phyloP scores from a whole-genome alignment of 768 basidiomycete genomes.

The Podaxis carcinomalis region DNA sequence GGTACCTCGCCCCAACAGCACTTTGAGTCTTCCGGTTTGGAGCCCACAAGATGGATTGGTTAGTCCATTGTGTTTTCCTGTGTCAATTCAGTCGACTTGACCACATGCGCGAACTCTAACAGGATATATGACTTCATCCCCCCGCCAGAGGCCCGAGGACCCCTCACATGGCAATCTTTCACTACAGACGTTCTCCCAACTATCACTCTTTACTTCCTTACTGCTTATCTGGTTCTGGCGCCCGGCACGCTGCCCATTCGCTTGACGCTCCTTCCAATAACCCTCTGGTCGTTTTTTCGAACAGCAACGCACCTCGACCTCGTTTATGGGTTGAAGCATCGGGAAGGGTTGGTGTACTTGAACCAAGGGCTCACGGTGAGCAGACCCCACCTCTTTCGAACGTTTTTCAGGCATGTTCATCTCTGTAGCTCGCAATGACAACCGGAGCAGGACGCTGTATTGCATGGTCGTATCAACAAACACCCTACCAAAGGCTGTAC shows the following conservation, averaged over 20 bases:
- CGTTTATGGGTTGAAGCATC: slow-evolving; percentile 25
- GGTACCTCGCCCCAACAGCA: background rate
- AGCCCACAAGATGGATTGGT: background rate
- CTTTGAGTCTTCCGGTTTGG: background rate
- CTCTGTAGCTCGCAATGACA: slow-evolving; percentile 29
- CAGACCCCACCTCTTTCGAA: slow-evolving; percentile 2
- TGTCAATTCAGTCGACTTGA: slow-evolving; percentile 2
- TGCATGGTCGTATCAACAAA: slow-evolving; percentile 34
- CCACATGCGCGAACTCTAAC: background rate
- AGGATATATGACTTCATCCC: slow-evolving; percentile 26
- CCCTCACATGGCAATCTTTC: slow-evolving; percentile 30
- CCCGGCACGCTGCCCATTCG: slow-evolving; percentile 40
- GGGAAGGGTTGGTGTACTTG: slow-evolving; percentile 31
- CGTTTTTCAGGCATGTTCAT: background rate
- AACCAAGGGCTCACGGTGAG: slow-evolving; percentile 46
- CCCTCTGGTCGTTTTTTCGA: slow-evolving; percentile 39
- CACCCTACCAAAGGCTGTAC: slow-evolving; percentile 27
- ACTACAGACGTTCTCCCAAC: slow-evolving; percentile 35
- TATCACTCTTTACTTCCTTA: slow-evolving; percentile 41
- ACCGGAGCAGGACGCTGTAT: slow-evolving; percentile 32
- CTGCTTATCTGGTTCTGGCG: slow-evolving; percentile 49
- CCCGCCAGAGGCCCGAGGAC: slow-evolving; percentile 25
- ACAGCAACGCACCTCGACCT: slow-evolving; percentile 41
- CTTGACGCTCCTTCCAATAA: slow-evolving; percentile 43
- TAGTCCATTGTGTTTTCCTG: slow-evolving; percentile 3